Conservation (phyloP, 805 yeast species). For the Candida railenensis region DNA sequence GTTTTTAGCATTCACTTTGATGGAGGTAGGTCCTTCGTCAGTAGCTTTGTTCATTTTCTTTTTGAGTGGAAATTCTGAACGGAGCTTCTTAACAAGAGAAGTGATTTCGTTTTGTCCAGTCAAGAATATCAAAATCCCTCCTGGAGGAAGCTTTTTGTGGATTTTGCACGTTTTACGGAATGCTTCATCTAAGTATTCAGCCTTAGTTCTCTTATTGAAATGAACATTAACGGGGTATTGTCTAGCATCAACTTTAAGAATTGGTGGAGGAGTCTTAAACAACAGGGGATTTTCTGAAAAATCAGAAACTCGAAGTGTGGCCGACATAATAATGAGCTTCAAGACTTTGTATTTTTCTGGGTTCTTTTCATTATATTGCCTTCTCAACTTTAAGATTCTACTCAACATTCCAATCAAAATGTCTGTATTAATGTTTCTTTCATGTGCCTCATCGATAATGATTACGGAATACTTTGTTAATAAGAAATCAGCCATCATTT, state of each 20-base stretch:
- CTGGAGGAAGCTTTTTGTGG: slow-evolving; percentile 84
- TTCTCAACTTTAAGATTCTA: slow-evolving; percentile 74
- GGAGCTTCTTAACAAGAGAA: slow-evolving; percentile 66
- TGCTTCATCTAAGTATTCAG: slow-evolving; percentile 83
- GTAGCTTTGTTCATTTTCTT: slow-evolving; percentile 22
- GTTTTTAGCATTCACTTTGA: slow-evolving; percentile 53
- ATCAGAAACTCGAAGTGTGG: slow-evolving; percentile 90
- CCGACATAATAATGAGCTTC: slow-evolving; percentile 92
- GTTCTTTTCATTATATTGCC: slow-evolving; percentile 46
- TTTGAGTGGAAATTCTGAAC: slow-evolving; percentile 64
- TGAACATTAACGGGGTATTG: slow-evolving; percentile 93
- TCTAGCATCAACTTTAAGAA: slow-evolving; percentile 85
- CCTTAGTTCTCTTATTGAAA: slow-evolving; percentile 77
- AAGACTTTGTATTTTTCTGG: slow-evolving; percentile 56
- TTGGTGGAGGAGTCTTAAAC: slow-evolving; percentile 77
- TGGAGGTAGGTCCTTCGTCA: slow-evolving; percentile 28
- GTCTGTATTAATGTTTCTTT: slow-evolving; percentile 93
- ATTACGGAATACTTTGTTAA: slow-evolving; percentile 80
- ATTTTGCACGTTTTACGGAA: slow-evolving; percentile 82
- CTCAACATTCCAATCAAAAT: slow-evolving; percentile 93
- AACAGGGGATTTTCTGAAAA: slow-evolving; percentile 78
- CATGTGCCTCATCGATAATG: slow-evolving; percentile 97
- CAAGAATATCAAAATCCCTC: slow-evolving; percentile 86
- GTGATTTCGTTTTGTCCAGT: slow-evolving; percentile 95
- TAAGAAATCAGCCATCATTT: slow-evolving; percentile 85